Conservation (phyloP, 306 rosid genomes). For the Glycine latifolia region DNA sequence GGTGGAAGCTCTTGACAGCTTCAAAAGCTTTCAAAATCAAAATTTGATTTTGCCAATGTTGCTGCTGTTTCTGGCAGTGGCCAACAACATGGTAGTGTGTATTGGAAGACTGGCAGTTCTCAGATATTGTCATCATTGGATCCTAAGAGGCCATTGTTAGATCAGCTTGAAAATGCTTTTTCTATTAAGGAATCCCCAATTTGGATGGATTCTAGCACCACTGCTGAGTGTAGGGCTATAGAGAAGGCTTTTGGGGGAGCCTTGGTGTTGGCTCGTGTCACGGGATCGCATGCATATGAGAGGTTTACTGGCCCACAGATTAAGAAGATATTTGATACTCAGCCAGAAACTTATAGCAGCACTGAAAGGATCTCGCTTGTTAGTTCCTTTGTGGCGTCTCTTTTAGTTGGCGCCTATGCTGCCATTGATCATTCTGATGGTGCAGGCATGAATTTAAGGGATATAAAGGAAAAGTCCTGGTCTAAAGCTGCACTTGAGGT, state of each 20-base stretch:
- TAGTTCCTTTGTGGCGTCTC: constrained; percentile 93
- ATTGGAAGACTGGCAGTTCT: constrained; percentile 86
- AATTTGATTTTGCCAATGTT: constrained; percentile 68
- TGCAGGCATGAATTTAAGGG: constrained; percentile 98
- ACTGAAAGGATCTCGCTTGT: constrained; percentile 97
- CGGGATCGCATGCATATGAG: constrained; percentile 88
- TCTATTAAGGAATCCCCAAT: constrained; percentile 75
- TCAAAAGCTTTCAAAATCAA: constrained; percentile 66
- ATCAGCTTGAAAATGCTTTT: constrained; percentile 74
- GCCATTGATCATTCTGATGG: constrained; percentile 92
- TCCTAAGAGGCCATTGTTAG: constrained; percentile 60
- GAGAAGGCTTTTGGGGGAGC: constrained; percentile 95
- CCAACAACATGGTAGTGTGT: constrained; percentile 96
- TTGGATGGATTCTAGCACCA: constrained; percentile 98
- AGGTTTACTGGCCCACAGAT: constrained; percentile 94
- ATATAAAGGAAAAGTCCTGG: constrained; percentile 76
- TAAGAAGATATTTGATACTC: constrained; percentile 72
- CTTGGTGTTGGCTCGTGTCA: constrained; percentile 72
- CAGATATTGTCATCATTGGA: constrained; percentile 72
- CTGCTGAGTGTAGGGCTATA: constrained; percentile 75
- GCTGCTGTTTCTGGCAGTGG: constrained; percentile 94
- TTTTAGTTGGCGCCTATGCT: constrained; percentile 79
- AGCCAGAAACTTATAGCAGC: constrained; percentile 63
- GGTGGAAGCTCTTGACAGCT: constrained; percentile 93
- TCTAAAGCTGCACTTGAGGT: constrained; percentile 82